Evolutionary conservation across 768 basidiomycete genomes (phyloP).

Genomic region (Candolleomyces aberdarensis): DNA sequence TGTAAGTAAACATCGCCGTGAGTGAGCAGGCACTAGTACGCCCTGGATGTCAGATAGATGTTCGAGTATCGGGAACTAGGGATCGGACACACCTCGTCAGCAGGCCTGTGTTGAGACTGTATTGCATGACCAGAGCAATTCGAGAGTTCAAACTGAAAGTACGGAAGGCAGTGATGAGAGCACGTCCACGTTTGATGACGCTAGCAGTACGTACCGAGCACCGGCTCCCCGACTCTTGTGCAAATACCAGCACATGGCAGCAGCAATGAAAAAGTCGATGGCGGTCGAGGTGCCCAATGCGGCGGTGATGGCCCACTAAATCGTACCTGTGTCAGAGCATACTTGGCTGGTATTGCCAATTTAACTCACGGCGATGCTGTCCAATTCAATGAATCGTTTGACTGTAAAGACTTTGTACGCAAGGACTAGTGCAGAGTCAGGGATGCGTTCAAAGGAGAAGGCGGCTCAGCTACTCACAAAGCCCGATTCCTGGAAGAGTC

Average conservation of each 20-base stretch:
- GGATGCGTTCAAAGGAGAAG: neutral
- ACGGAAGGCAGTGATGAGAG: neutral
- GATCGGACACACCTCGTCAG: conserved; percentile 30
- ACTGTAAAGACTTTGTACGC: conserved; percentile 36
- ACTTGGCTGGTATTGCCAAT: neutral
- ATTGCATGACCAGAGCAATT: conserved; percentile 35
- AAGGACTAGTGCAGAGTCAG: conserved; percentile 22
- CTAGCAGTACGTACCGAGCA: conserved; percentile 15
- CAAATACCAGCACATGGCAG: conserved; percentile 35
- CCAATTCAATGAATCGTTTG: conserved; percentile 26
- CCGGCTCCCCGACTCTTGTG: conserved; percentile 27
- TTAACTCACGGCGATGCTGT: conserved; percentile 28
- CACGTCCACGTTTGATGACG: neutral
- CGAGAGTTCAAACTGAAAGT: conserved; percentile 27
- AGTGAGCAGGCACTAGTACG: conserved; percentile 40
- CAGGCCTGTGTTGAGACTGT: conserved; percentile 34
- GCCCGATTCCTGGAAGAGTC: conserved; percentile 27
- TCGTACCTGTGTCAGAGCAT: neutral
- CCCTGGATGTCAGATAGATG: neutral
- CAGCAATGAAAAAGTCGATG: conserved; percentile 42
- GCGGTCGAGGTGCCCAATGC: conserved; percentile 39
- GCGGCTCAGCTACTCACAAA: conserved; percentile 19
- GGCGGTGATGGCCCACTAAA: conserved; percentile 40
- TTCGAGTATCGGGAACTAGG: neutral
- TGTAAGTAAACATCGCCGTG: conserved; percentile 40